Evolutionary conservation across 2,329 filamentous ascomycete genomes (phyloP).

Genomic region (Coniosporium tulheliwenetii): DNA sequence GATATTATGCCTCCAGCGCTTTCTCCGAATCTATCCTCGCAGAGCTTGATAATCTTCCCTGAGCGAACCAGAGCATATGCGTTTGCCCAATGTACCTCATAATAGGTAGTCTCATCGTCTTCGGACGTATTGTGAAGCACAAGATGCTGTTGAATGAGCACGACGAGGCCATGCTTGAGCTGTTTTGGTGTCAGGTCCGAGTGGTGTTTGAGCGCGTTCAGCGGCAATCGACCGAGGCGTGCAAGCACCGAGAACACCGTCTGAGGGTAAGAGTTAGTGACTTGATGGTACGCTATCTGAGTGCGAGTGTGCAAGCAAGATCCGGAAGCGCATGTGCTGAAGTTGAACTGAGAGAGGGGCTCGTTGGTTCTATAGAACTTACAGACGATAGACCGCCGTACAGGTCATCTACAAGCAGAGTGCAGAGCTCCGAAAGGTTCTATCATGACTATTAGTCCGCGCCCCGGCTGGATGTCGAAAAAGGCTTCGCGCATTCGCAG

Average conservation of each 20-base stretch:
- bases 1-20: constrained; percentile 60
- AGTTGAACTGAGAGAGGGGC: not conserved
- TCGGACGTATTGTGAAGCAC: constrained; percentile 56
- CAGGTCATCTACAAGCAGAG: constrained; percentile 73
- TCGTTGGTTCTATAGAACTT: constrained; percentile 25
- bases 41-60: constrained; percentile 64
- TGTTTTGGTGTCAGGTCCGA: constrained; percentile 61
- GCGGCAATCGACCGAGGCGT: constrained; percentile 60
- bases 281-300: not conserved
- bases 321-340: not conserved
- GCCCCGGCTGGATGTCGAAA: no score
- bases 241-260: constrained; percentile 71
- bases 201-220: constrained; percentile 52
- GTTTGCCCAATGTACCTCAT: constrained; percentile 67
- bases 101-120: constrained; percentile 46
- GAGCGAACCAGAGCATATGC: constrained; percentile 71
- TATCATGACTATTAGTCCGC: constrained; percentile 26
- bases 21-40: constrained; percentile 59
- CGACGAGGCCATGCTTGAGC: constrained; percentile 64
- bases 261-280: constrained; percentile 29
- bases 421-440: constrained; percentile 74
- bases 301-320: not conserved
- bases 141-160: constrained; percentile 79
- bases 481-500: no score
- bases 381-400: constrained; percentile 89